Percentiles rank a stretch among this genome's conserved stretches.
Evolutionary conservation across 257 asterid species (phyloP).

Genomic region (Fraxinus quadrangulata): DNA sequence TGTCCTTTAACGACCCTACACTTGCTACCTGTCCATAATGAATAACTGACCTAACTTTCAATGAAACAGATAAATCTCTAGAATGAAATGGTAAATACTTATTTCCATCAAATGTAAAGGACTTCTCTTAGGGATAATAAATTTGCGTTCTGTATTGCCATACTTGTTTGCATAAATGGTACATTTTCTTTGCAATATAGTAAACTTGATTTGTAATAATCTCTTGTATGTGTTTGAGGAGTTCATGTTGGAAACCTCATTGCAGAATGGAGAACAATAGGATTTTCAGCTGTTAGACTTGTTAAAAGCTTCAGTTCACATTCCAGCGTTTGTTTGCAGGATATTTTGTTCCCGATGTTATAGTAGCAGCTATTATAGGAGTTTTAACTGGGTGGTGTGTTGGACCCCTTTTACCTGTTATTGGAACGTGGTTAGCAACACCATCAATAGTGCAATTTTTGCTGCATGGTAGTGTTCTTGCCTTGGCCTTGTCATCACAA

Average conservation of each 20-base stretch:
- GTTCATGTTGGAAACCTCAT: neutral
- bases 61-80: neutral
- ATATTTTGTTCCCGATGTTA: constrained; percentile 73
- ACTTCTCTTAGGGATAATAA: constrained; percentile 12
- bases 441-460: constrained; percentile 60
- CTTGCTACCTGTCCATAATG: neutral
- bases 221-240: constrained; percentile 4
- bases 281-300: constrained; percentile 19
- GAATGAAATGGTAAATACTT: constrained; percentile 8
- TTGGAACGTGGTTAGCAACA: constrained; percentile 74
- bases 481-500: constrained; percentile 85
- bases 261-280: neutral
- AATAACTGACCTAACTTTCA: neutral
- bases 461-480: constrained; percentile 68
- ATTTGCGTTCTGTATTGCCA: neutral
- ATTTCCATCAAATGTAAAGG: constrained; percentile 6
- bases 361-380: constrained; percentile 83
- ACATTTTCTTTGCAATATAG: constrained; percentile 16
- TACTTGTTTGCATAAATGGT: neutral
- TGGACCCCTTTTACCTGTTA: constrained; percentile 90
- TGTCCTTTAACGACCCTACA: neutral
- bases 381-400: constrained; percentile 85
- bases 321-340: constrained; percentile 55
- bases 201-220: constrained; percentile 19
- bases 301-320: constrained; percentile 11